Evolutionary conservation across 2,329 filamentous ascomycete genomes (phyloP), one percentile per base, ranked within the genome.

Genomic region (Fusarium lateritium): DNA sequence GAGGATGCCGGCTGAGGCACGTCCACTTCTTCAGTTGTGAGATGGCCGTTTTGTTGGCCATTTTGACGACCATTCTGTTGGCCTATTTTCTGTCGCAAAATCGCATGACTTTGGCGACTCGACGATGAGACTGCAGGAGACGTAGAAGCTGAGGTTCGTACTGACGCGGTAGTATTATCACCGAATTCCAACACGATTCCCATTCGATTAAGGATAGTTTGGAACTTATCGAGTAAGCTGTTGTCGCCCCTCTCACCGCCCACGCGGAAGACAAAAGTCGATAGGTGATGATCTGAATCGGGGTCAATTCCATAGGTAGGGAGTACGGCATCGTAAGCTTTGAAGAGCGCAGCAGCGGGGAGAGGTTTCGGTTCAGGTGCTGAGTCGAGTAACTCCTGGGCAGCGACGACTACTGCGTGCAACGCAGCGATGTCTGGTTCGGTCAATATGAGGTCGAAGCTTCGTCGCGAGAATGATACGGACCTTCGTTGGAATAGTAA

Each of bases 201-300:
- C 85, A 94, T 89, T 50, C 88, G 85, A 17, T 81, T 83, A 69
- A 97, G 83, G 62, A 93, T 84, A 59, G 86, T 83, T 77, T 89
- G 86, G 73, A 96, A 94, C 71, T 91, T 92, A 60, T 91, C 88
- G 67, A 88, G 84, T 28, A 97, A 83, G 6, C 85, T 85, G 34
- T 80, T 81, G 46, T 85, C 79, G 46, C 86, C 86, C 59, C 85
- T 84, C 73, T 88, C 85, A 63, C 89, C 89, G 53, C 92, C 92
- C 76, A 97, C 89, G 73, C 91, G 91, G 77, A 96, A 93, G 57
- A 97, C 81, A 73, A 97, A 90, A 67, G 91, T 88, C 69, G 94
- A 89, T 74, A 94, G 91, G 71, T 92, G 88, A 72, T 90, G 89
- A 74, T 94, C 92, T 70, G 91, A 85, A 73, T 92, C 89, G n/a